Evolutionary conservation across 140 eudicot species (phyloP).

Genomic region (Cichorium intybus): DNA sequence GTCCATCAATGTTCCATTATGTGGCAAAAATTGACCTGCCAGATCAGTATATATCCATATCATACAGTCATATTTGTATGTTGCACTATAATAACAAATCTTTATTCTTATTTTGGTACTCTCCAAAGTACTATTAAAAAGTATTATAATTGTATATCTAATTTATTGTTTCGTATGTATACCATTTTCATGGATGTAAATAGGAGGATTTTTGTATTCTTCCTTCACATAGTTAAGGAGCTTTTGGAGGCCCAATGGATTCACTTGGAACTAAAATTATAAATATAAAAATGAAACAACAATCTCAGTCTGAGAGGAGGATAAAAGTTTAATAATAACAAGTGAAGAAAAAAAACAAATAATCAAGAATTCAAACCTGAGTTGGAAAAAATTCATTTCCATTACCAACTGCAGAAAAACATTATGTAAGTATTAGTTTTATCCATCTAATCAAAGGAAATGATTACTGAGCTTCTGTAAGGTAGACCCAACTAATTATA

Average conservation of each 20-base stretch:
- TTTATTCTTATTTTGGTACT: background rate
- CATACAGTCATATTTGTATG: too few species aligned
- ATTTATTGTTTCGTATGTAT: background rate
- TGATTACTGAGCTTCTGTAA: too few species aligned
- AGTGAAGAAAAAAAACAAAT: background rate
- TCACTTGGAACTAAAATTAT: constrained; percentile 26
- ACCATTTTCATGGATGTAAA: constrained; percentile 75
- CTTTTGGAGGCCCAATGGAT: constrained; percentile 35
- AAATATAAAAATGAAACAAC: background rate
- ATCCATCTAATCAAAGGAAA: too few species aligned
- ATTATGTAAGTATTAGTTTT: too few species aligned
- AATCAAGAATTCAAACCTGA: background rate
- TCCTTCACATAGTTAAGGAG: constrained; percentile 55
- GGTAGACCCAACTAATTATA: too few species aligned
- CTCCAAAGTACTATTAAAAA: background rate
- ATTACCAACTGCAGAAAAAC: background rate
- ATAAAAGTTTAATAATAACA: background rate
- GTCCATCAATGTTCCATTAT: constrained; percentile 48
- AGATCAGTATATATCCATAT: background rate
- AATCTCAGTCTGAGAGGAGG: background rate
- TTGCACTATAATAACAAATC: too few species aligned
- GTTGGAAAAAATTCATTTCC: background rate
- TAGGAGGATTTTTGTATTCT: constrained; percentile 54
- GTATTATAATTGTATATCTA: background rate
- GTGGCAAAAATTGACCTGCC: constrained; percentile 48